These are phyloP conservation scores for Hortiboletus flavorubellus DNA, from an alignment of 768 basidiomycete species.

Conservation along the genomic window DNA sequence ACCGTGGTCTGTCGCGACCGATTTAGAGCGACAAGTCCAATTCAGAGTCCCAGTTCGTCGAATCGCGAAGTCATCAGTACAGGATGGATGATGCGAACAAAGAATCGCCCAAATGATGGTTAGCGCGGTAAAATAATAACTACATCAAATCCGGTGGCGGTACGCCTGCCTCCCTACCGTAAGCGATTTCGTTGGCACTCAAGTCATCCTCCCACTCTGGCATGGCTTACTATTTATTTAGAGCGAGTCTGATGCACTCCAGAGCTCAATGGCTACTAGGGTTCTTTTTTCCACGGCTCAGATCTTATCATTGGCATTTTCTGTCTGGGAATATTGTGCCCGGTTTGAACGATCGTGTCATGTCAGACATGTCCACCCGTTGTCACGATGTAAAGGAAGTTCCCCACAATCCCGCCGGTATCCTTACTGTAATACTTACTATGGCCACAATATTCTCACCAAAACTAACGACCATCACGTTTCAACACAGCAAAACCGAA, in stretches of 20 bases:
- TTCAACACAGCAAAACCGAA: background rate
- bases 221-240: background rate
- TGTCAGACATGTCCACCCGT: background rate
- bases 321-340: background rate
- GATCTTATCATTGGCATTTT: conserved; percentile 2
- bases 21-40: too few species aligned
- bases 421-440: too few species aligned
- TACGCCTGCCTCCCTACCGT: too few species aligned
- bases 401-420: too few species aligned
- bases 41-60: background rate
- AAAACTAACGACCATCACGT: background rate
- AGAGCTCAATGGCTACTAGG: background rate
- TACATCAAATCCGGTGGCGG: too few species aligned
- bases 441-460: too few species aligned
- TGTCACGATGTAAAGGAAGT: background rate
- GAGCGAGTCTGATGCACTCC: background rate
- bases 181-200: too few species aligned
- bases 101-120: too few species aligned
- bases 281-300: background rate
- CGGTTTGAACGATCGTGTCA: background rate
- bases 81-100: background rate
- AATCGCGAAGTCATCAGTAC: background rate
- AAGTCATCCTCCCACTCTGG: background rate
- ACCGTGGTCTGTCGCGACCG: background rate
- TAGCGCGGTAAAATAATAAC: too few species aligned